Evolutionary conservation across 345 rosid species (phyloP).

Genomic region (Dipteronia dyeriana): DNA sequence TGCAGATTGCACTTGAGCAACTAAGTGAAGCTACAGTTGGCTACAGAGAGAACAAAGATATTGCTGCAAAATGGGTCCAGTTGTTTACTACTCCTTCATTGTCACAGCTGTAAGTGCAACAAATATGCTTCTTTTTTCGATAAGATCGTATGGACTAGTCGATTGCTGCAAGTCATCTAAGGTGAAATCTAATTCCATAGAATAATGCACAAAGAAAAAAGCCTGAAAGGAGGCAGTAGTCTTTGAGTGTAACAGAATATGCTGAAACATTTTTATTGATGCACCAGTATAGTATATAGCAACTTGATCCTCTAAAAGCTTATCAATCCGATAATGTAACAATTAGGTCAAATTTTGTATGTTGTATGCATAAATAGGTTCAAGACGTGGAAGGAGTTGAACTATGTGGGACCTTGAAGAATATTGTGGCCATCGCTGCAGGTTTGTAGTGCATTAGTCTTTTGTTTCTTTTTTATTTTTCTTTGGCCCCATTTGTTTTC

Average conservation of each 20-base stretch:
- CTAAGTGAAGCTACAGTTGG: slow-evolving; percentile 99
- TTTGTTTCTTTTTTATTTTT: slow-evolving; percentile 8
- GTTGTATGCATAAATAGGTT: slow-evolving; percentile 42
- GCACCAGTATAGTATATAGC: neutral
- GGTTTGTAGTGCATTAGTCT: slow-evolving; percentile 38
- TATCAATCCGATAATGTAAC: neutral
- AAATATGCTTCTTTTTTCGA: neutral
- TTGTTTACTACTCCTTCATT: slow-evolving; percentile 79
- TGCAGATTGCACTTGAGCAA: slow-evolving; percentile 85
- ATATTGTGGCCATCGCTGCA: slow-evolving; percentile 92
- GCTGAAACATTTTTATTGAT: neutral
- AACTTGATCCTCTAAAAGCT: neutral
- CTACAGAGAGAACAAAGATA: slow-evolving; percentile 59
- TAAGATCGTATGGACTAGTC: neutral
- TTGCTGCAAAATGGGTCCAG: slow-evolving; percentile 86
- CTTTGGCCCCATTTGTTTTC: neutral
- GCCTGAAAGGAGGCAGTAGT: neutral
- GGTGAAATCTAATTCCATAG: neutral
- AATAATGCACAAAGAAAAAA: neutral
- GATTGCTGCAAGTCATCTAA: neutral
- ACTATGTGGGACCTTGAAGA: slow-evolving; percentile 94
- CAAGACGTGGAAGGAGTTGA: slow-evolving; percentile 97
- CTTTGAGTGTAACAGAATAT: neutral
- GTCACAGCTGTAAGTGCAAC: slow-evolving; percentile 69
- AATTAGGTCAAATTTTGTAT: neutral